Evolutionary conservation across 352 stramenopile species (phyloP), one percentile per base, ranked within the genome.

Genomic region (Thalassiosira hispida): DNA sequence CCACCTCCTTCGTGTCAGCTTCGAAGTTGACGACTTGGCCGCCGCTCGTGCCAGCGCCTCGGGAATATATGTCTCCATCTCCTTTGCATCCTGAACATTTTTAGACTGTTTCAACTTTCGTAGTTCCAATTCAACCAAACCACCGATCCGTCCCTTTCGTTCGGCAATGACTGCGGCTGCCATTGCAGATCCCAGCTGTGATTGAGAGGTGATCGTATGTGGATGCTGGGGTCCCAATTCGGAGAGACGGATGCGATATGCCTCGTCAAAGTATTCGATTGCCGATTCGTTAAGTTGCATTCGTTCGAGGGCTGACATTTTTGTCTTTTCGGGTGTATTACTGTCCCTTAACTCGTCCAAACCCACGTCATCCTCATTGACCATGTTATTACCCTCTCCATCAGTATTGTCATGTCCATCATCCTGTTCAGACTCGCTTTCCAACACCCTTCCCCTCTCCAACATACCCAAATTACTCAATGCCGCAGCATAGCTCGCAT

Each of bases 391-490:
- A 47, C n/a, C 23, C 3, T 60, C 33, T 12, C 23, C 53, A 14
- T 53, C 35, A 20, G 79, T 40, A 8, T 60, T 52, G 18, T 67
- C 53, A 16, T 49, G 44, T 20, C 31, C 18, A 52, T 65, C 31
- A 56, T 70, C 42, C 9, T 51, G 29, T 9, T 60, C 52, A 20
- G 12, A 40, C 46, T 76, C 74, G 25, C 42, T 55, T 47, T 78
- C 75, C 55, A 83, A 53, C 0, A 74, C 68, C 70, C 91, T 78
- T 11, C 74, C 67, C 42, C 85, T 83, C 69, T 90, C 86, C 4
- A 94, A 64, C 75, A 79, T 90, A 31, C 82, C 88, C 51, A 92
- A 77, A 82, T 95, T 95, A 76, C 90, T 87, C 46, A 94, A 79
- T 14, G 84, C 84, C 6, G 79, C 76, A 29, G 83, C 88, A 73